These are phyloP conservation scores for Papilionanthe hybrid DNA, from an alignment of 116 monocot species.

Conservation along the genomic window DNA sequence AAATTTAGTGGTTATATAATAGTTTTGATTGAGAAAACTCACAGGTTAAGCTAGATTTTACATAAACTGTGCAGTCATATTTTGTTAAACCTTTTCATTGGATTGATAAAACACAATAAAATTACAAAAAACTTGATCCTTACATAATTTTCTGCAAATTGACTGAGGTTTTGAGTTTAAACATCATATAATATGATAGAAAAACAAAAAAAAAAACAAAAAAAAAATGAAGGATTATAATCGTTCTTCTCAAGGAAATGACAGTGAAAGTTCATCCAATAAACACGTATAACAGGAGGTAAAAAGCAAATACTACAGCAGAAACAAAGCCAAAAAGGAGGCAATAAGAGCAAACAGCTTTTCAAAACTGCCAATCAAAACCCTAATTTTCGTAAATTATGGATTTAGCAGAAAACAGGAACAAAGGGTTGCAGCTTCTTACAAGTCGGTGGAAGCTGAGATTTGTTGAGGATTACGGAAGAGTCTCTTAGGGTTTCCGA, in stretches of 20 bases:
- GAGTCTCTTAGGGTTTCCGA: slow-evolving; percentile 69
- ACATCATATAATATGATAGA: too few species aligned
- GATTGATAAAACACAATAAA: too few species aligned
- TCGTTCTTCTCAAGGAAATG: background rate
- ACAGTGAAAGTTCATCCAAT: background rate
- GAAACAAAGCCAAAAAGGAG: background rate
- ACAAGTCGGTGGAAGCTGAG: slow-evolving; percentile 76
- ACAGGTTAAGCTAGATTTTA: too few species aligned
- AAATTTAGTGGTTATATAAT: too few species aligned
- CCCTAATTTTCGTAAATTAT: background rate
- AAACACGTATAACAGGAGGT: too few species aligned
- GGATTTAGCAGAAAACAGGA: background rate
- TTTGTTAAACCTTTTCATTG: too few species aligned
- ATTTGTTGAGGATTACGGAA: slow-evolving; percentile 52
- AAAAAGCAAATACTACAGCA: background rate
- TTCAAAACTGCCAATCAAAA: background rate
- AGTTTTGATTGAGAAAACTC: too few species aligned
- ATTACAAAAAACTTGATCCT: too few species aligned
- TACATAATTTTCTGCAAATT: too few species aligned
- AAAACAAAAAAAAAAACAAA: too few species aligned
- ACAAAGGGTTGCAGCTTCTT: slow-evolving; percentile 3
- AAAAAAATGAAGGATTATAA: background rate
- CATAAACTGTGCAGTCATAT: too few species aligned
- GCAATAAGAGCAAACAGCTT: background rate
- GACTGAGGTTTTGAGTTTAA: too few species aligned